Base-by-base conservation (phyloP, 192 early-diverging fungal genomes). In the Pilaira anomala region DNA sequence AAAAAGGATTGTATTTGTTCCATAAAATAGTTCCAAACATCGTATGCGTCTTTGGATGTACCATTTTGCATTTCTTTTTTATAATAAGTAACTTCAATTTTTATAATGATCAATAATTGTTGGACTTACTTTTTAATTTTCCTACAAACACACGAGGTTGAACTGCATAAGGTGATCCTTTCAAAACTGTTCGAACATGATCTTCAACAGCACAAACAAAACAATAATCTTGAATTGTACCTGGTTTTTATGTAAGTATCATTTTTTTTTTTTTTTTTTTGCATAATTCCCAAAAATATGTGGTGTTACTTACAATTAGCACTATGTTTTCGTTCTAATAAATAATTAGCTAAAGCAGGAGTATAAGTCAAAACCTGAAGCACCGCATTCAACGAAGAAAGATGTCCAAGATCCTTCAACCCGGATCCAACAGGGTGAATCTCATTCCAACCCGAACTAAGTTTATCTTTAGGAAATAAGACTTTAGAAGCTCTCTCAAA, bases 11-110 rank as follows among this genome's bases (percentile, higher is more conserved):
- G 87, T 39, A 89, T 79, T 30, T 82, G 76, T 33, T 88, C 86
- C 19, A 91, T 63, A 24, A 92, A 73, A 33, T 79, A 76, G 42
- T 86, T 76, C 53, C 93, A 76, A 64, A 94, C 90, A 69, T 93
- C 90, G 61, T 91, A 92, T 12, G 92, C 84, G 61, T 96, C 92
- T 54, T 94, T 92, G 58, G 92, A 87, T 22, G 89, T 77, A 5
- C 91, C 91, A 13, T 87, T 67, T n/a, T 83, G 81, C 78, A 96
- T 86, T 44, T 61, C 66, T 67, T 59, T 87, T 84, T 67, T 84
- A 86, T 39, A 83, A 14, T 11, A 29, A 29, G 26, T 41, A 41
- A 13, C 9, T 7, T 6, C 7, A 3, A 24, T 30, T 2, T 45
- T 28, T 9, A 3, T 41, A 41, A 0, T 21, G 3, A 21, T 13